Percentiles rank a stretch among this genome's conserved stretches.
Conservation (phyloP, 139 green algal genomes). For the Eudorina sp. region DNA sequence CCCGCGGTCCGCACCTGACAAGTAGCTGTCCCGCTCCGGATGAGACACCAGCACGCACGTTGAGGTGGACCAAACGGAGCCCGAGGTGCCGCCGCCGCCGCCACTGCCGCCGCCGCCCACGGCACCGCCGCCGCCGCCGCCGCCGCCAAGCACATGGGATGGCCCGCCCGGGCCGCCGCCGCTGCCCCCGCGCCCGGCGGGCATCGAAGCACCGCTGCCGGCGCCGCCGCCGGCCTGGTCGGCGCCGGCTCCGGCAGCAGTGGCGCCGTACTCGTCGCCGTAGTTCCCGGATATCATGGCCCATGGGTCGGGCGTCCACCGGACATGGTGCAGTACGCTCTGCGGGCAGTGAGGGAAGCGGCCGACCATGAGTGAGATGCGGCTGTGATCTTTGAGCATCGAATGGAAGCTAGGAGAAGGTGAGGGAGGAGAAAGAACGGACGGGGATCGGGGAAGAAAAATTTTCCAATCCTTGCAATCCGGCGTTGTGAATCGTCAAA, state of each 20-base stretch:
- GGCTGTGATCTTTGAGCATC: no score
- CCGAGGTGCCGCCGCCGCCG: neutral
- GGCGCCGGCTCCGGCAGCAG: neutral
- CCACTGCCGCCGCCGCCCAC: neutral
- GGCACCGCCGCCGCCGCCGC: neutral
- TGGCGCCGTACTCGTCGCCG: neutral
- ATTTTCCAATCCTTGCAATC: no score
- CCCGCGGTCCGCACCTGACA: constrained; percentile 6
- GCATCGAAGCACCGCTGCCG: neutral
- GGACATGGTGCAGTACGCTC: constrained; percentile 54
- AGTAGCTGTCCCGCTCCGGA: constrained; percentile 42
- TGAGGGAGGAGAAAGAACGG: no score
- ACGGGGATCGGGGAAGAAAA: no score
- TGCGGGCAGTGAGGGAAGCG: no score
- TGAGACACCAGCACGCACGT: constrained; percentile 41
- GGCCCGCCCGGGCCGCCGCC: neutral
- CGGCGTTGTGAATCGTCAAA: no score
- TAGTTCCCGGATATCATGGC: constrained; percentile 39
- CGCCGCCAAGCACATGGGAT: no score
- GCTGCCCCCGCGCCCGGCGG: neutral
- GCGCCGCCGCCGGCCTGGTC: neutral
- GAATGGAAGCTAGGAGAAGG: no score
- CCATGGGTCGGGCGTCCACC: constrained; percentile 66
- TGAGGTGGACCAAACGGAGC: neutral
- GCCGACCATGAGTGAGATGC: no score